Evolutionary conservation across 257 asterid species (phyloP), one percentile per base, ranked within the genome.

Genomic region (Orobanche coerulescens): DNA sequence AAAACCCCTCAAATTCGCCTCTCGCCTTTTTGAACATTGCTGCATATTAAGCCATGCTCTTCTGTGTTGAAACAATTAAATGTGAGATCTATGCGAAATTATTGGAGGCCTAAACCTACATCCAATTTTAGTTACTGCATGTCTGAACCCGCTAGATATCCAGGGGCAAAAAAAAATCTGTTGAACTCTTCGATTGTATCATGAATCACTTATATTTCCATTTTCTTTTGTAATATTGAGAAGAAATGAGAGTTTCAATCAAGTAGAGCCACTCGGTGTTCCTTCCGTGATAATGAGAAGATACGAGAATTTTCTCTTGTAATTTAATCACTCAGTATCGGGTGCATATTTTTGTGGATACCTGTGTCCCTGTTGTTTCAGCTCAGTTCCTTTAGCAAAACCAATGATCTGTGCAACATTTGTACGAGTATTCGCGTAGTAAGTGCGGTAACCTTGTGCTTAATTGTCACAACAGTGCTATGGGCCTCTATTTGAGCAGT

Each of bases 341-440:
- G 22, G 50, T 43, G 10, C 50, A 43, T n/a, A 14, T 2, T 43
- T 14, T 13, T 43, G 50, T 13, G 9, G 5, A 43, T 15, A 14
- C 20, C 50, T 15, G 14, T 14, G 43, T 7, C 10, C 18, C 18
- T 39, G 46, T 44, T 44, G 20, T 6, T 44, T 44, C 11, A 44
- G 51, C 51, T 5, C 6, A 24, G 24, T 47, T 47, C 53, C 53
- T 47, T 46, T 5, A 15, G 7, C 16, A 20, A 19, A 47, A 47
- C 7, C 10, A 19, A 47, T 12, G 13, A 47, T 8, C 23, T 7
- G 23, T 43, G 54, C 11, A 28, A 12, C 15, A 49, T 50, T 18
- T 71, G 31, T 58, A 59, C 23, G 31, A 12, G 25, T 5, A n/a
- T 9, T 40, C 23, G 37, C 46, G 53, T 63, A 54, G 44, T 44